Conservation (phyloP, 768 basidiomycete species). For the Cystobasidium tubakii region DNA sequence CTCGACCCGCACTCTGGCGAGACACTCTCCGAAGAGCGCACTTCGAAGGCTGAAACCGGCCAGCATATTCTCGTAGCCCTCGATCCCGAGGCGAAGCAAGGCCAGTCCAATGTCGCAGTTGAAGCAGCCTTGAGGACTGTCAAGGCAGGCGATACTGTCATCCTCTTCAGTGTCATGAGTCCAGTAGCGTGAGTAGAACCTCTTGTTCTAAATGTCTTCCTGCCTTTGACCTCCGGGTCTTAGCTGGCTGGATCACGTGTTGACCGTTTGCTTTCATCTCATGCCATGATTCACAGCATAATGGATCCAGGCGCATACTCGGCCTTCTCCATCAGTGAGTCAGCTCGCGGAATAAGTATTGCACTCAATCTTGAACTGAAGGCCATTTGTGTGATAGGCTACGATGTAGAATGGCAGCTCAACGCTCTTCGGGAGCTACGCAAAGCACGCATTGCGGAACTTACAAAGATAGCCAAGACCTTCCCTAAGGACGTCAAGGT, state of each 20-base stretch:
- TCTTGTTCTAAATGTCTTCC: neutral
- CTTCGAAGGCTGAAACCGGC: neutral
- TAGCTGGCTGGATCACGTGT: constrained; percentile 1
- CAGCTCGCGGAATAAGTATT: too few species aligned
- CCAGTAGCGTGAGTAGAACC: constrained; percentile 10
- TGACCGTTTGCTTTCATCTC: neutral
- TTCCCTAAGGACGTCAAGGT: constrained; percentile 23
- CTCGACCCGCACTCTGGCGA: constrained; percentile 16
- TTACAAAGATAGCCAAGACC: constrained; percentile 17
- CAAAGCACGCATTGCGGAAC: neutral
- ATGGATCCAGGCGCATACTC: constrained; percentile 18
- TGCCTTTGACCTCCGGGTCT: neutral
- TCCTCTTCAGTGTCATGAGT: constrained; percentile 18
- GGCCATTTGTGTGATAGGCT: neutral
- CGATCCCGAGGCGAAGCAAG: constrained; percentile 6
- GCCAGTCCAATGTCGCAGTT: constrained; percentile 5
- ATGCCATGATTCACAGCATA: neutral
- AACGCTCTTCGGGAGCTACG: neutral
- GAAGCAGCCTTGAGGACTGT: neutral
- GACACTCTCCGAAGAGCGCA: neutral
- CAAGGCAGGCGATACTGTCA: constrained; percentile 24
- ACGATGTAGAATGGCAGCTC: constrained; percentile 33
- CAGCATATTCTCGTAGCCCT: constrained; percentile 2
- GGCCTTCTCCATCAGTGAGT: neutral
- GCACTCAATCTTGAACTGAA: too few species aligned